Percentiles rank a stretch among this genome's conserved stretches.
phyloP scores from a whole-genome alignment of 805 yeast genomes.

The Candida saitoana region DNA sequence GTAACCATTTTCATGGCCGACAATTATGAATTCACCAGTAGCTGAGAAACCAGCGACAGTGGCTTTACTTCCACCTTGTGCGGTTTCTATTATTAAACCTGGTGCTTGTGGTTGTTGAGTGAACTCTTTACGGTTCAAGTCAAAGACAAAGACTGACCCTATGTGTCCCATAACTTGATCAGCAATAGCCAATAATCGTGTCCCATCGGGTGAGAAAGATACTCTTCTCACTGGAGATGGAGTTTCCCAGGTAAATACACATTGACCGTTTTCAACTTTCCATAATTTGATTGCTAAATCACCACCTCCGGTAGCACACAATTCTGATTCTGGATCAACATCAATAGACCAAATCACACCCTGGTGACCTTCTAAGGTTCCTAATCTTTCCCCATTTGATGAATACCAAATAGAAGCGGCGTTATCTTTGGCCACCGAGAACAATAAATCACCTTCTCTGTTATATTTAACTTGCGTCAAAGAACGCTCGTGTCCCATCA shows the following conservation, averaged over 20 bases:
- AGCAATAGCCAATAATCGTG: conserved; percentile 67
- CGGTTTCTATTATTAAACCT: conserved; percentile 53
- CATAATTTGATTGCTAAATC: conserved; percentile 83
- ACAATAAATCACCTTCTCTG: conserved; percentile 89
- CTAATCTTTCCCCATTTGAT: conserved; percentile 92
- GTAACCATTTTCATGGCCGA: conserved; percentile 85
- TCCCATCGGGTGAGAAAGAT: conserved; percentile 73
- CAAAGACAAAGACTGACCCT: conserved; percentile 71
- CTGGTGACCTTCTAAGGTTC: conserved; percentile 76
- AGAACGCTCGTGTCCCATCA: conserved; percentile 97
- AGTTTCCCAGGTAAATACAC: conserved; percentile 66
- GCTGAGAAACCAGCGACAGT: conserved; percentile 87
- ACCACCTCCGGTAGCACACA: conserved; percentile 85
- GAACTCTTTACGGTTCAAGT: conserved; percentile 48
- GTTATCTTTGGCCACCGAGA: conserved; percentile 89
- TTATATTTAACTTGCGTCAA: conserved; percentile 94
- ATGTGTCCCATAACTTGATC: conserved; percentile 89
- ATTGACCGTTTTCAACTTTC: conserved; percentile 75
- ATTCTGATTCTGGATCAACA: conserved; percentile 64
- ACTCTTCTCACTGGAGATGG: conserved; percentile 90
- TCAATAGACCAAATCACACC: conserved; percentile 97
- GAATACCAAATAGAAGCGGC: conserved; percentile 92
- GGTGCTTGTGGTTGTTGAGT: conserved; percentile 52
- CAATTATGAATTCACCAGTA: conserved; percentile 67
- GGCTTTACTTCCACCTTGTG: conserved; percentile 55